Evolutionary conservation across 305 asterid genomes (phyloP).

Genomic region (Fraxinus baroniana): DNA sequence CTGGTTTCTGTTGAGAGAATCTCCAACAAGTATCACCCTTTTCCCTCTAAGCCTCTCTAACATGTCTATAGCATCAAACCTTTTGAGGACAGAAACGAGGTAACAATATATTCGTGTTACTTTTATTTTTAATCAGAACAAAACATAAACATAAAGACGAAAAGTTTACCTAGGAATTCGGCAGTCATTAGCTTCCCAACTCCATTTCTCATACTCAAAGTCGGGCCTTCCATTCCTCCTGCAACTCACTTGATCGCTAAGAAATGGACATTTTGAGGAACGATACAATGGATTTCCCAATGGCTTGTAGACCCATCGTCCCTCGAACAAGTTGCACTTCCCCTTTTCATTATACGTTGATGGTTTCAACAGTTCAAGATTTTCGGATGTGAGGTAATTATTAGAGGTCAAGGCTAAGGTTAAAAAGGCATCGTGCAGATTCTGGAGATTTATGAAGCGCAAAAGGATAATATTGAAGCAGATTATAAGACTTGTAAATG

Average conservation of each 20-base stretch:
- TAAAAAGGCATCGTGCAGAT: not conserved
- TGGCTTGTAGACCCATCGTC: slow-evolving; percentile 26
- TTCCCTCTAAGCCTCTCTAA: slow-evolving; percentile 26
- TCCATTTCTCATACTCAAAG: slow-evolving; percentile 26
- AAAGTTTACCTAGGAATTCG: slow-evolving; percentile 21
- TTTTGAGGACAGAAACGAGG: not conserved
- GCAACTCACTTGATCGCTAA: slow-evolving; percentile 29
- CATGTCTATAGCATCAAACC: slow-evolving; percentile 27
- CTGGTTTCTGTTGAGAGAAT: slow-evolving; percentile 31
- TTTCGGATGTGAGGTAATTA: not conserved
- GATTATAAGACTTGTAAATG: not conserved
- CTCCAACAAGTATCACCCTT: slow-evolving; percentile 27
- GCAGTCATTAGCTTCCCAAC: slow-evolving; percentile 30
- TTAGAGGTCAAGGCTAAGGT: not conserved
- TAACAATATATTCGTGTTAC: not conserved
- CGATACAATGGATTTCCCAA: slow-evolving; percentile 12
- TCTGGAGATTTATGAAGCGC: not conserved
- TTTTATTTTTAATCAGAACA: not conserved
- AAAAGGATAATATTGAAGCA: not conserved
- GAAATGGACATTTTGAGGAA: slow-evolving; percentile 24
- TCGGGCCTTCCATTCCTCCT: slow-evolving; percentile 28
- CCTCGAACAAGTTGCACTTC: slow-evolving; percentile 25
- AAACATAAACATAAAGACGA: not conserved
- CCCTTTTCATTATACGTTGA: not conserved
- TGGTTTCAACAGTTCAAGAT: not conserved